These are phyloP conservation scores for Diaporthe vaccinii DNA, from an alignment of 2,329 filamentous ascomycete genomes.

Conservation along the genomic window DNA sequence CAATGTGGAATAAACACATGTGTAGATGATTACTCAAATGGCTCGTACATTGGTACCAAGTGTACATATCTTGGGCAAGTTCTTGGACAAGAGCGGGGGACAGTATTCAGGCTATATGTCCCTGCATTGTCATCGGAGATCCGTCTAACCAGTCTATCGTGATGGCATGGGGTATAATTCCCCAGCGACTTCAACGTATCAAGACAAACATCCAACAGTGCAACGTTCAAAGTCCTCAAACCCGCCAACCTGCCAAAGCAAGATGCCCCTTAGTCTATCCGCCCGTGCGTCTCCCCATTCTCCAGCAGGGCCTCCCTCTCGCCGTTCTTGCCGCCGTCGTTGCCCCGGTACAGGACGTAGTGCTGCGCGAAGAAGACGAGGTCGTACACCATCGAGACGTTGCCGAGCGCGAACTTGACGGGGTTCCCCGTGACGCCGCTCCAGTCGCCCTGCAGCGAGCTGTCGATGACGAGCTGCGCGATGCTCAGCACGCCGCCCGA, in stretches of 20 bases:
- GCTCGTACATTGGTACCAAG: background rate
- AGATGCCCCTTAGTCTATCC: slow-evolving; percentile 48
- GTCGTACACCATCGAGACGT: slow-evolving; percentile 90
- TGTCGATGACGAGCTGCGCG: slow-evolving; percentile 86
- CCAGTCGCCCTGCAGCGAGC: slow-evolving; percentile 88
- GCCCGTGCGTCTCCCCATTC: slow-evolving; percentile 47
- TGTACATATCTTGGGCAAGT: background rate
- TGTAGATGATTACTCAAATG: background rate
- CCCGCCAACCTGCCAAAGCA: background rate
- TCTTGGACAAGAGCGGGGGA: background rate
- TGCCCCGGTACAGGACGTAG: slow-evolving; percentile 78
- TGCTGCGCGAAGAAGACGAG: slow-evolving; percentile 89
- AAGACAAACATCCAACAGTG: background rate
- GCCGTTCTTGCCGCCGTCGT: slow-evolving; percentile 46
- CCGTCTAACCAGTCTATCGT: slow-evolving; percentile 4
- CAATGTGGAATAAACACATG: background rate
- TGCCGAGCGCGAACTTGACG: slow-evolving; percentile 88
- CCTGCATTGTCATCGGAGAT: background rate
- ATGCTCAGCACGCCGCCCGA: slow-evolving; percentile 85
- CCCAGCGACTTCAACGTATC: background rate
- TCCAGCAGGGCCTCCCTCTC: slow-evolving; percentile 56
- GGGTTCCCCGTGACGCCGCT: slow-evolving; percentile 91
- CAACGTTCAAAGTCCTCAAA: background rate
- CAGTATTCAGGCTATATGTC: background rate
- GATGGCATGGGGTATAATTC: slow-evolving; percentile 8